Conservation (phyloP, 1,284 basidiomycete genomes). For the Cryptococcus deneoformans region DNA sequence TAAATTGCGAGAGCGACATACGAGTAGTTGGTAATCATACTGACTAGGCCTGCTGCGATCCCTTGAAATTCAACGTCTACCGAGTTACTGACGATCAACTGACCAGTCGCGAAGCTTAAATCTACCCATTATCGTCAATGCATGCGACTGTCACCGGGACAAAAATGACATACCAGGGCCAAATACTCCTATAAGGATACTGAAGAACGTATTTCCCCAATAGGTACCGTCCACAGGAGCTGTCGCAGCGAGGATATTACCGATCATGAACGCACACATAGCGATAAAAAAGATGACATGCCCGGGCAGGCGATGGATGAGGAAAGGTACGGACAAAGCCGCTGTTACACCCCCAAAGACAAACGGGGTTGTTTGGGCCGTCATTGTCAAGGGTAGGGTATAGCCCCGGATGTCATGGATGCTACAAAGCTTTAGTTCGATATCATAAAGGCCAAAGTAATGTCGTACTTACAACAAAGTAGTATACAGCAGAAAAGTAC, state of each 20-base stretch:
- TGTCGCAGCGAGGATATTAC: constrained; percentile 20
- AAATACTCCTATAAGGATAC: constrained; percentile 12
- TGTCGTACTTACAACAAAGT: constrained; percentile 16
- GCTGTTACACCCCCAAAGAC: constrained; percentile 3
- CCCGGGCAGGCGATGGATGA: constrained; percentile 26
- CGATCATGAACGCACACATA: constrained; percentile 29
- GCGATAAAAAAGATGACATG: constrained; percentile 23
- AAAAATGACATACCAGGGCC: constrained; percentile 19
- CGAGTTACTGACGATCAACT: constrained; percentile 21
- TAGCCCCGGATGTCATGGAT: constrained; percentile 24
- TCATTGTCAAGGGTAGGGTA: constrained; percentile 17
- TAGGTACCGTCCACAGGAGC: constrained; percentile 19
- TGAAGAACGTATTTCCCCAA: constrained; percentile 25
- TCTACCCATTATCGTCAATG: too few relatives aligned
- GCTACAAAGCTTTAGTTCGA: neutral
- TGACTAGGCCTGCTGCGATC: constrained; percentile 22
- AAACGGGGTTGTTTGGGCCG: constrained; percentile 22
- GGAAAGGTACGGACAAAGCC: constrained; percentile 20
- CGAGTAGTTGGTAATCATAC: constrained; percentile 23
- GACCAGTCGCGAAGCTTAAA: neutral
- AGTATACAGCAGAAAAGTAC: constrained; percentile 25
- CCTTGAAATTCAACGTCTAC: constrained; percentile 21
- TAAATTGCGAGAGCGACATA: constrained; percentile 3
- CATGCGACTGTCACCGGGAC: too few relatives aligned
- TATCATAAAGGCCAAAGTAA: neutral